A percentile compares a stretch with the other conserved stretches of the same genome.
Evolutionary conservation across 129 eudicot genomes (phyloP).

Genomic region (Arctium minus): DNA sequence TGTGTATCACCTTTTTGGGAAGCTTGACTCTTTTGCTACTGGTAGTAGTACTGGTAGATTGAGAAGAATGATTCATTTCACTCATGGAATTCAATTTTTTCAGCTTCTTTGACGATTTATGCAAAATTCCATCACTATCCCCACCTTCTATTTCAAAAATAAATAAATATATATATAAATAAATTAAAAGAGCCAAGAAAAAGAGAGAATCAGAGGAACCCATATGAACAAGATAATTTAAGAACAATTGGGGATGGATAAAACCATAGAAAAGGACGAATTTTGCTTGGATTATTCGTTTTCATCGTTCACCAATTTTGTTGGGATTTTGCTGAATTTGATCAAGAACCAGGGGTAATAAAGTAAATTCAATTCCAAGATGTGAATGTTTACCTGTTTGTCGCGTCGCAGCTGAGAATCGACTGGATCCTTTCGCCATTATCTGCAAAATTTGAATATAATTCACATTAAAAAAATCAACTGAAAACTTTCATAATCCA

Average conservation of each 20-base stretch:
- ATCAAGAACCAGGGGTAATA: constrained; percentile 16
- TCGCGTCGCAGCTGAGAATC: constrained; percentile 29
- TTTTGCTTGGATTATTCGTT: neutral
- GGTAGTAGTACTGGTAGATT: neutral
- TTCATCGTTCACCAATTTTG: neutral
- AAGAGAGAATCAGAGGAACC: neutral
- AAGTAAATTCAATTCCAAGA: neutral
- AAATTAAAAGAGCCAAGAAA: neutral
- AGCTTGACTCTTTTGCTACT: constrained; percentile 40
- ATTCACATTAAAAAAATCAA: neutral
- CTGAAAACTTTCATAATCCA: neutral
- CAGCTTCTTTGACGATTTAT: constrained; percentile 35
- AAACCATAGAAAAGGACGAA: constrained; percentile 11
- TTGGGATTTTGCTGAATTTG: constrained; percentile 8
- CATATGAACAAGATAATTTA: neutral
- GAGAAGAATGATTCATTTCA: constrained; percentile 36
- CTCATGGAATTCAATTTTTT: constrained; percentile 35
- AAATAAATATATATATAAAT: neutral
- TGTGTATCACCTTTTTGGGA: constrained; percentile 48
- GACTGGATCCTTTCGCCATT: constrained; percentile 32
- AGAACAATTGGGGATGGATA: constrained; percentile 3
- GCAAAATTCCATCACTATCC: constrained; percentile 20
- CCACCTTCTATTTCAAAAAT: constrained; percentile 22
- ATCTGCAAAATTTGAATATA: constrained; percentile 15
- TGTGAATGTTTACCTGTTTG: constrained; percentile 22